Evolutionary conservation across 495 filamentous ascomycete genomes (phyloP), one percentile per base, ranked within the genome.

Genomic region (Lasiosphaeria miniovina): DNA sequence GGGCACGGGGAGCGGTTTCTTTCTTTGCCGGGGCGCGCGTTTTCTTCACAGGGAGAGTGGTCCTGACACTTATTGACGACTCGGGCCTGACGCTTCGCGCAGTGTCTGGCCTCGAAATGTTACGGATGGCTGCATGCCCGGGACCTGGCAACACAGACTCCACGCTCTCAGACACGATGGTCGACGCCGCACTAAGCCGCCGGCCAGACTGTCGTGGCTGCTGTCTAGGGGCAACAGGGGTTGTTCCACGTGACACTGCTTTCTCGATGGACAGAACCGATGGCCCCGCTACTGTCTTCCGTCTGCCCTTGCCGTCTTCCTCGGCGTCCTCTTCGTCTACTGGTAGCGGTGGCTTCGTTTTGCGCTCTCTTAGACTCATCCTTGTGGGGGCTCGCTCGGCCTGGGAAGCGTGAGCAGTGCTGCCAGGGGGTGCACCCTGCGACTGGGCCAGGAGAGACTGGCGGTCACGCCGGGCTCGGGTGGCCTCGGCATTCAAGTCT

Each of bases 331-430:
- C 80, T 24, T 84, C 81, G 1, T 77, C 75, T 6, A 76, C 74
- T 14, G 75, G 73, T 4, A 73, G 60, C 4, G 69, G 36, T 14
- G 72, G 63, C 55, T 73, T 80, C 1, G 74, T 72, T 66, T 89
- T 93, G 54, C 91, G 83, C 49, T 85, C 85, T 36, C 93, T 80
- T 43, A 94, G 80, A 58, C 89, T 83, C 82, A 88, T 89, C 52
- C 86, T 82, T 11, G 80, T 81, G 12, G 81, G 77, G 6, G 80
- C 75, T 14, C 75, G 64, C 8, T 75, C 65, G 6, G 54, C 62
- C 11, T 50, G 48, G 1, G 73, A 56, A 9, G 75, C 24, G 24
- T 24, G 55, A 36, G 72, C 72, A 8, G 73, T 61, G 1, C 77
- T 65, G 0, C 72, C 69, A 24, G 66, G 60, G 0, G 71, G 57